Conservation (phyloP, 345 rosid species). For the thale cress (Arabidopsis thaliana) region TAIR10.1 NC_003076.8:13662001-13662500, state of each 20-base stretch:
- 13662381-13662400: constrained; percentile 18
- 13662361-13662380: background rate
- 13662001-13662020: background rate
- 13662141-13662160: constrained; percentile 48
- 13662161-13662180: constrained; percentile 82
- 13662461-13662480: background rate
- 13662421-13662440: background rate
- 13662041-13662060: background rate
- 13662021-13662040: background rate
- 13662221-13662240: constrained; percentile 66
- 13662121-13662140: constrained; percentile 50
- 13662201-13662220: constrained; percentile 73
- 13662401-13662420: constrained; percentile 34
- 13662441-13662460: background rate
- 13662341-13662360: constrained; percentile 1
- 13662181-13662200: constrained; percentile 68
- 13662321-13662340: background rate
- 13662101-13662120: constrained; percentile 44
- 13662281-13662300: background rate
- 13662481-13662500: constrained; percentile 3
- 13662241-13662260: constrained; percentile 74
- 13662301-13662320: background rate
- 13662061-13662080: constrained; percentile 44
- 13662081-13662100: constrained; percentile 57
- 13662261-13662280: constrained; percentile 58